Base-by-base conservation (phyloP, 331 rosid species). In the Acacia concinna region DNA sequence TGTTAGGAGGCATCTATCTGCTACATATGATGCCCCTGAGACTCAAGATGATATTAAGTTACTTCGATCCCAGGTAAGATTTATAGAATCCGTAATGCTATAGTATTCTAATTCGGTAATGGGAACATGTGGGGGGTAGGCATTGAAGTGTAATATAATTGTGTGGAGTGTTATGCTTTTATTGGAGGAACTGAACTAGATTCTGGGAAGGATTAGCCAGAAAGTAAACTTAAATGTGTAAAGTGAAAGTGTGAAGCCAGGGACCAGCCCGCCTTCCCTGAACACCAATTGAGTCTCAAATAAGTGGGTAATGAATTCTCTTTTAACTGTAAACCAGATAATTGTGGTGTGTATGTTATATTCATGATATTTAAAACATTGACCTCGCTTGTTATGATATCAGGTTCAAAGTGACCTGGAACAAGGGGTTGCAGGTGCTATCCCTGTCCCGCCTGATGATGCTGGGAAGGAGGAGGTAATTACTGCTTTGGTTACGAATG, bases 401-500 rank as follows among this genome's bases (percentile, higher is more conserved):
- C 89, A 95, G 99, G 91, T 93, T 80, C 83, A 93, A 81, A 90
- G 92, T 76, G 99, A 95, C 89, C 83, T 93, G 81, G 90, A 90
- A 77, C 89, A 91, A 80, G 92, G 93, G 68, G 81, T 91, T 82
- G 76, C 71, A 65, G 94, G 93, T 76, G 96, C 97, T 38, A 82
- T 90, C 83, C 97, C 98, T 66, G 79, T 95, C 82, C 99, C 99
- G 30, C 77, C 90, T 41, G 91, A 88, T 52, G 91, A 85, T 78
- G 90, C 88, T 28, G 93, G 94, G 73, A 95, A 93, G 90, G 92
- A 90, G 81, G 89, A 83, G 59, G 93, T 93, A 59, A 82, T 95
- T 91, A 89, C 87, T 80, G 94, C 97, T 75, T 69, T 95, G 74
- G 98, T 93, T 73, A 87, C 89, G 49, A 93, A 95, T 78, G 94